phyloP scores from a whole-genome alignment of 768 basidiomycete species.

The Suillus bovinus region DNA sequence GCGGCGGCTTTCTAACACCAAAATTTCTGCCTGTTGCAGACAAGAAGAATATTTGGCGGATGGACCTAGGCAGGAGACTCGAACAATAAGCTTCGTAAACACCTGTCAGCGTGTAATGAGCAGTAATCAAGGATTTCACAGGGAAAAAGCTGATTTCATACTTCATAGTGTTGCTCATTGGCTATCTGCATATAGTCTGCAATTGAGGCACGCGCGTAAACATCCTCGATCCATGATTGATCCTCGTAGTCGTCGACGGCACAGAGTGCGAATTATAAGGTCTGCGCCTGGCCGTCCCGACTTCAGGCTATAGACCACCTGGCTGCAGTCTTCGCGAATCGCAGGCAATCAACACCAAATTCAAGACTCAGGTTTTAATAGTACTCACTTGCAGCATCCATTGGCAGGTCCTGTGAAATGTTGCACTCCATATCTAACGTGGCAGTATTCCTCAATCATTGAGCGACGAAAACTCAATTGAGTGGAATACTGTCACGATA shows the following conservation, averaged over 20 bases:
- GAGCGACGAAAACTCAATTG: no score
- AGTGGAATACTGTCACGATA: no score
- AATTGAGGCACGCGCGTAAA: slow-evolving; percentile 50
- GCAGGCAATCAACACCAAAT: no score
- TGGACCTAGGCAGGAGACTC: slow-evolving; percentile 65
- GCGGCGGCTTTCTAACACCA: slow-evolving; percentile 70
- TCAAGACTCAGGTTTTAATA: no score
- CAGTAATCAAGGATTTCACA: background rate
- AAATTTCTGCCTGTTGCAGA: slow-evolving; percentile 62
- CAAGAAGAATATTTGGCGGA: slow-evolving; percentile 69
- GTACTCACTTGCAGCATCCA: no score
- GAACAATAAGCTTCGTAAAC: slow-evolving; percentile 59
- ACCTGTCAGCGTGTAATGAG: slow-evolving; percentile 37
- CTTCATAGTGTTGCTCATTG: slow-evolving; percentile 79
- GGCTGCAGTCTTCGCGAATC: no score
- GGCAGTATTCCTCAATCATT: no score
- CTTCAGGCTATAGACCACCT: no score
- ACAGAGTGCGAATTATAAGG: slow-evolving; percentile 11
- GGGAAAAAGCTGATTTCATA: slow-evolving; percentile 25
- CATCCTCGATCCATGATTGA: slow-evolving; percentile 61
- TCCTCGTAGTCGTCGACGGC: slow-evolving; percentile 56
- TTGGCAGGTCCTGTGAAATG: no score
- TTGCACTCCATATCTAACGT: no score
- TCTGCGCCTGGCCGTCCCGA: no score
- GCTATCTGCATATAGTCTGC: slow-evolving; percentile 66